Evolutionary conservation across 78 protist genomes (phyloP).

Genomic region (Dictyostelium firmibasis): DNA sequence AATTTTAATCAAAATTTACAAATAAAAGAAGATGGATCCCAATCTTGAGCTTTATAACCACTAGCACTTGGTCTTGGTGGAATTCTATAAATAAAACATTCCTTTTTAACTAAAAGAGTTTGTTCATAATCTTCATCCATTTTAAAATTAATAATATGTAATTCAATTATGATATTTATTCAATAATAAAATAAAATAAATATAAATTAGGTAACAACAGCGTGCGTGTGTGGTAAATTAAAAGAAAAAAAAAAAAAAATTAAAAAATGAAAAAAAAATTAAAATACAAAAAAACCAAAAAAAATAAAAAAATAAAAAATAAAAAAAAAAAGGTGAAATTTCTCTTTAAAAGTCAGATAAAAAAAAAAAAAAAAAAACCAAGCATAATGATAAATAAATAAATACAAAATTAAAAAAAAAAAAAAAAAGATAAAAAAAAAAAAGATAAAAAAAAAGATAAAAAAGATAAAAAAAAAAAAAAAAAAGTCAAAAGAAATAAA

Average conservation of each 20-base stretch:
- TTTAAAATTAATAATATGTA: neutral
- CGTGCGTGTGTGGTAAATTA: neutral
- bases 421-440: neutral
- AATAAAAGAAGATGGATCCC: conserved; percentile 73
- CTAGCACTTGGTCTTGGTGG: conserved; percentile 75
- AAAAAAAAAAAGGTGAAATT: neutral
- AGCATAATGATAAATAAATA: neutral
- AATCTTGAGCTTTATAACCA: conserved; percentile 86
- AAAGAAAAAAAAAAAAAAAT: neutral
- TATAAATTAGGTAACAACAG: neutral
- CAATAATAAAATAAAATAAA: neutral
- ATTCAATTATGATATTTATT: neutral
- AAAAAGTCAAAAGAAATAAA: neutral
- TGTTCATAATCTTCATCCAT: conserved; percentile 81
- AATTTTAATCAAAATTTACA: neutral
- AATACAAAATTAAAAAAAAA: neutral
- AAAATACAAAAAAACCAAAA: neutral
- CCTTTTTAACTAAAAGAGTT: conserved; percentile 70
- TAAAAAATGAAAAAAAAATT: neutral
- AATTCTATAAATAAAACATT: conserved; percentile 86
- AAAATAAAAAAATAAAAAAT: neutral
- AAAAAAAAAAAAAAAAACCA: neutral
- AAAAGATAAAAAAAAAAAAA: neutral
- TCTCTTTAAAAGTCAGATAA: neutral
- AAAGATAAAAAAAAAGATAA: neutral